A percentile compares a stretch with the other conserved stretches of the same genome.
Evolutionary conservation across 257 asterid genomes (phyloP).

Genomic region (Petrea volubilis): DNA sequence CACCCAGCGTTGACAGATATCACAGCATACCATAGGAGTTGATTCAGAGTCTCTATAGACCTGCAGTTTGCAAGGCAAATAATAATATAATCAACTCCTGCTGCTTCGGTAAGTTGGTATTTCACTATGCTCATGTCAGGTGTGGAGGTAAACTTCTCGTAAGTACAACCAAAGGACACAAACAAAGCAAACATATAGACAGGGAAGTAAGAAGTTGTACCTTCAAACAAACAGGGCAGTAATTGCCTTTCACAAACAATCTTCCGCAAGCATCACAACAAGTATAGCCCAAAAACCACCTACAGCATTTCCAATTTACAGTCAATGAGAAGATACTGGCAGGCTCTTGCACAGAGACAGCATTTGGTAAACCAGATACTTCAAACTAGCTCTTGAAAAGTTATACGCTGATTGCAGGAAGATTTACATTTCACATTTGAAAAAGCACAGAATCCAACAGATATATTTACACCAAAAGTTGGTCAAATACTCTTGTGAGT

Average conservation of each 20-base stretch:
- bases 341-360: neutral
- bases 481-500: neutral
- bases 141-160: neutral
- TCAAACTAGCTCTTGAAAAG: neutral
- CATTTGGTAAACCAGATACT: neutral
- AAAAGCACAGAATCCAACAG: neutral
- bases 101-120: constrained; percentile 22
- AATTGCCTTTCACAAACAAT: constrained; percentile 89
- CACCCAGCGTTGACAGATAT: constrained; percentile 96
- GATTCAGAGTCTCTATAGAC: constrained; percentile 99
- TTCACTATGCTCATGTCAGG: neutral
- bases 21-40: constrained; percentile 99
- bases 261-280: constrained; percentile 99
- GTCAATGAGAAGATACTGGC: neutral
- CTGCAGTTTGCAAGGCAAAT: constrained; percentile 41
- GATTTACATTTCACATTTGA: neutral
- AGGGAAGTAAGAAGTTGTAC: constrained; percentile 39
- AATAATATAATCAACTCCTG: constrained; percentile 20
- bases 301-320: constrained; percentile 33
- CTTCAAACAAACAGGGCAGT: constrained; percentile 97
- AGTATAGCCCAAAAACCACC: constrained; percentile 99
- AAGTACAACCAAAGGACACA: neutral
- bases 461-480: neutral
- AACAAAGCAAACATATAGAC: constrained; percentile 9
- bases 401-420: neutral